phyloP scores from a whole-genome alignment of 1,284 basidiomycete species.

The Leccinum huronense region DNA sequence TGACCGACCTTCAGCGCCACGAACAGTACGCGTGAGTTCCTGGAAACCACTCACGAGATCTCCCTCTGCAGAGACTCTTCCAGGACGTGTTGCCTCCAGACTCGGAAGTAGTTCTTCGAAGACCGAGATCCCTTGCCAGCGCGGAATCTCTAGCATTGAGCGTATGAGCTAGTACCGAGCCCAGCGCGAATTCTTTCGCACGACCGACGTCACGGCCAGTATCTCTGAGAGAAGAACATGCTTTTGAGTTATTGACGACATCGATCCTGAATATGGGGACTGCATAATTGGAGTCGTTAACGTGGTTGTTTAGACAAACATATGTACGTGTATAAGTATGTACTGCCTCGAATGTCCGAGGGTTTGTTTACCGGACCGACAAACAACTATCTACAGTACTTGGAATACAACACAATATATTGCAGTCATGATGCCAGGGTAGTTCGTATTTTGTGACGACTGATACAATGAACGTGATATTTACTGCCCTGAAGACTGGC shows the following conservation, averaged over 20 bases:
- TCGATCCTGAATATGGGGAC: slow-evolving; percentile 15
- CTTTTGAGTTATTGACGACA: slow-evolving; percentile 47
- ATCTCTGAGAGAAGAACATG: slow-evolving; percentile 89
- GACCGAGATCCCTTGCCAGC: slow-evolving; percentile 70
- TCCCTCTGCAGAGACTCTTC: slow-evolving; percentile 58
- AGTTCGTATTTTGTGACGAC: slow-evolving; percentile 12
- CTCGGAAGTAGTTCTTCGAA: slow-evolving; percentile 59
- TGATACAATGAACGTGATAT: slow-evolving; percentile 20
- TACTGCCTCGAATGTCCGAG: background rate
- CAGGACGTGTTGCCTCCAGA: slow-evolving; percentile 42
- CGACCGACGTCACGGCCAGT: slow-evolving; percentile 88
- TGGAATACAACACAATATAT: background rate
- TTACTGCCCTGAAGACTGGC: slow-evolving; percentile 41
- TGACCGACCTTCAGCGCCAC: slow-evolving; percentile 70
- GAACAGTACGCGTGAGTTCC: slow-evolving; percentile 75
- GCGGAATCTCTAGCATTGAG: slow-evolving; percentile 60
- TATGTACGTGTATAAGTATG: background rate
- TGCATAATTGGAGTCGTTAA: slow-evolving; percentile 18
- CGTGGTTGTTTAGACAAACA: background rate
- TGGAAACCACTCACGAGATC: slow-evolving; percentile 91
- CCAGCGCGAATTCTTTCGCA: slow-evolving; percentile 97
- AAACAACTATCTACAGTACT: slow-evolving; percentile 21
- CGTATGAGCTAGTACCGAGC: slow-evolving; percentile 66
- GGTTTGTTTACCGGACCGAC: slow-evolving; percentile 21
- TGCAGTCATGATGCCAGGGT: background rate